These are phyloP conservation scores for Avena insularis DNA, from an alignment of 176 grass and related monocot genomes.

Conservation along the genomic window DNA sequence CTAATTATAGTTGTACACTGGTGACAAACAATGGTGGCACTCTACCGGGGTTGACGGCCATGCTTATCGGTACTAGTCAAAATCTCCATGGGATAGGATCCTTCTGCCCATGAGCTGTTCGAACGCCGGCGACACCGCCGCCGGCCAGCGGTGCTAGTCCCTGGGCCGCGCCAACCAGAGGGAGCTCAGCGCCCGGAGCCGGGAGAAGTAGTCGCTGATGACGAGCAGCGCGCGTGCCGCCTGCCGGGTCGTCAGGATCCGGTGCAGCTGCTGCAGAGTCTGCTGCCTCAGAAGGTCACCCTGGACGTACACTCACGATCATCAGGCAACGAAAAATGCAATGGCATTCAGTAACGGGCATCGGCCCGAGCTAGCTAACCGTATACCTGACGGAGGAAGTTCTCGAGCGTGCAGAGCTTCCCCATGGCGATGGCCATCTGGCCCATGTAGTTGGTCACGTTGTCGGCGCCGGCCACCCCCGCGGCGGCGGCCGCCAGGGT, in stretches of 20 bases:
- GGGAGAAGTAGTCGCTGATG: conserved; percentile 90
- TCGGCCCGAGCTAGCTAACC: neutral
- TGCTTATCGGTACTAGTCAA: neutral
- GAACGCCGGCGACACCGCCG: neutral
- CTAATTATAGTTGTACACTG: too few relatives aligned
- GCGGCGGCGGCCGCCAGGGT: conserved; percentile 60
- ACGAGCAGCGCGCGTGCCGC: conserved; percentile 81
- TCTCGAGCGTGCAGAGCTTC: conserved; percentile 84
- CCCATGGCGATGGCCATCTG: conserved; percentile 96
- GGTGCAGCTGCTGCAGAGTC: conserved; percentile 88
- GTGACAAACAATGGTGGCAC: too few relatives aligned
- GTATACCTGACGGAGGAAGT: conserved; percentile 88
- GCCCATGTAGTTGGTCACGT: conserved; percentile 88
- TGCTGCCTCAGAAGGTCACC: conserved; percentile 91
- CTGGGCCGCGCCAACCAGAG: conserved; percentile 79
- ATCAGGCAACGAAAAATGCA: neutral
- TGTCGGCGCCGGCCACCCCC: conserved; percentile 25
- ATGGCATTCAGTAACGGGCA: too few relatives aligned
- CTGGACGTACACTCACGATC: conserved; percentile 23
- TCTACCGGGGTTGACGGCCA: neutral
- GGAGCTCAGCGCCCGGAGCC: conserved; percentile 83
- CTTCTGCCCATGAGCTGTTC: neutral
- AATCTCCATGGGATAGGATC: neutral
- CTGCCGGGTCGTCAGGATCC: conserved; percentile 81
- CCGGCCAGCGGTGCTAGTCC: conserved; percentile 7